Evolutionary conservation across 345 rosid species (phyloP).

Genomic region (Hirschfeldia incana): DNA sequence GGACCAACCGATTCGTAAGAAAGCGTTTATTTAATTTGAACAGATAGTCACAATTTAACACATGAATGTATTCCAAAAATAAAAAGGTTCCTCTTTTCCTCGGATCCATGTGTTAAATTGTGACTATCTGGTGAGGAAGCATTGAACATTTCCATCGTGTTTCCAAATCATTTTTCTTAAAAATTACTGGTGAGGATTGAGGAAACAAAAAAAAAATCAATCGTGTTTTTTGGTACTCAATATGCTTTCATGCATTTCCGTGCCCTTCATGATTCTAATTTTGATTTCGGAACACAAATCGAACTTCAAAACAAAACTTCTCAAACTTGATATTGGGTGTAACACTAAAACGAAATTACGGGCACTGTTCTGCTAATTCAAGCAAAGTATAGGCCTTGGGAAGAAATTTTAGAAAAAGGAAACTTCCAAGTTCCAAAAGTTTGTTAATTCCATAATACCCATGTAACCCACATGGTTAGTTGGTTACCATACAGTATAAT

Average conservation of each 20-base stretch:
- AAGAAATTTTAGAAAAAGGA: slow-evolving; percentile 13
- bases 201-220: neutral
- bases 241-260: neutral
- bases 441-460: neutral
- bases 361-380: neutral
- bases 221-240: neutral
- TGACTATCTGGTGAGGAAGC: neutral
- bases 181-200: neutral
- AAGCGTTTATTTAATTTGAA: neutral
- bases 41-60: neutral
- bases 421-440: slow-evolving; percentile 19
- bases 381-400: slow-evolving; percentile 6
- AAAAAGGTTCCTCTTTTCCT: neutral
- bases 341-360: neutral
- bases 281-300: neutral
- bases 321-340: neutral
- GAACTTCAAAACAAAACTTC: neutral
- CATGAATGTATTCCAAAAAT: neutral
- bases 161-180: neutral
- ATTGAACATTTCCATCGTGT: neutral
- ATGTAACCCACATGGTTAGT: slow-evolving; percentile 12
- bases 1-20: neutral
- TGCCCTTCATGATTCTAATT: neutral
- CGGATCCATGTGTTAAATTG: neutral
- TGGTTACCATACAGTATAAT: neutral